phyloP scores from a whole-genome alignment of 768 basidiomycete species.

The Ramaria rubella region DNA sequence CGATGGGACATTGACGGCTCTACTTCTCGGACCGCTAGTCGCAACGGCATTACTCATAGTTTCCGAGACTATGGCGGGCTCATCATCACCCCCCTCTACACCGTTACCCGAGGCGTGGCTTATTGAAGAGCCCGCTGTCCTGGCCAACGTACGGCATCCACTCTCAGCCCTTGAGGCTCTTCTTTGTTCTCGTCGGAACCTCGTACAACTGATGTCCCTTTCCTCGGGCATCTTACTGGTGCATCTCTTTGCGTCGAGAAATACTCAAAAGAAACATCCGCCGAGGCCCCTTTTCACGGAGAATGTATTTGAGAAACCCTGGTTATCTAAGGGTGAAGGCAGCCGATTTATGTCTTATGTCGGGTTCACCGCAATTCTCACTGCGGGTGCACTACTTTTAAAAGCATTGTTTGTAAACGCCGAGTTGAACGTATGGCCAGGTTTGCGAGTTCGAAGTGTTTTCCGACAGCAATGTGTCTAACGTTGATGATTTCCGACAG shows the following conservation, averaged over 20 bases:
- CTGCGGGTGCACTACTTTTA: conserved; percentile 41
- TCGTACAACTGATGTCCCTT: conserved; percentile 74
- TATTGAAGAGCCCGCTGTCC: conserved; percentile 63
- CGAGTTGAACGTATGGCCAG: conserved; percentile 59
- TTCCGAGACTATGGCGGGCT: conserved; percentile 27
- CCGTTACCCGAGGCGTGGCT: conserved; percentile 62
- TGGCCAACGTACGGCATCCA: conserved; percentile 37
- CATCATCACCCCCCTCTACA: conserved; percentile 21
- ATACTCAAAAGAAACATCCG: conserved; percentile 30
- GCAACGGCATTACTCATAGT: conserved; percentile 60
- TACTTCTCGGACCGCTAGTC: conserved; percentile 80
- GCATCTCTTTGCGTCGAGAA: conserved; percentile 74
- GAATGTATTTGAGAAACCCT: not conserved
- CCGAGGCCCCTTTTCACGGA: not conserved
- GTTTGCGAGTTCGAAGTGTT: conserved; percentile 38
- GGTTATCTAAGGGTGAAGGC: conserved; percentile 42
- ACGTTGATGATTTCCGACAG: conserved; percentile 33
- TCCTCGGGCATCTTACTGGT: conserved; percentile 74
- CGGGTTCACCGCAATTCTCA: conserved; percentile 53
- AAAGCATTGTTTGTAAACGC: conserved; percentile 39
- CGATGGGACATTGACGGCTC: conserved; percentile 78
- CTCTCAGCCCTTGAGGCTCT: conserved; percentile 48
- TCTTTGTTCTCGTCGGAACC: conserved; percentile 61
- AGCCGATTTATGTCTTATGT: conserved; percentile 57
- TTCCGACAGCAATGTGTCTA: conserved; percentile 3